A percentile compares a stretch with the other conserved stretches of the same genome.
These are phyloP conservation scores for Calonectria montana DNA, from an alignment of 2,329 filamentous ascomycete genomes.

Conservation along the genomic window DNA sequence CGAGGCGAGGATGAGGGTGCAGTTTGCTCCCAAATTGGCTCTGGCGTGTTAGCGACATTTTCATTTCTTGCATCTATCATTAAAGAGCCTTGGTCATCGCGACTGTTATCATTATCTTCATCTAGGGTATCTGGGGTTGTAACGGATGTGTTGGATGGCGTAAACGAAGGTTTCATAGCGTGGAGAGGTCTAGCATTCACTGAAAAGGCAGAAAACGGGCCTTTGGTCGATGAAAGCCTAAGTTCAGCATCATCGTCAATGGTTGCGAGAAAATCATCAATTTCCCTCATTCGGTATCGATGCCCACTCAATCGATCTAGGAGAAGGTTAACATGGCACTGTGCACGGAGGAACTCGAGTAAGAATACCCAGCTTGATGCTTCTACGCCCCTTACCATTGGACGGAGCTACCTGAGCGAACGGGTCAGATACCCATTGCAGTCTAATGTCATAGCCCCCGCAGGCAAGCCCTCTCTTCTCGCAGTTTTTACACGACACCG, in stretches of 20 bases:
- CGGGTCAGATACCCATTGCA: constrained; percentile 24
- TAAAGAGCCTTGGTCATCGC: neutral
- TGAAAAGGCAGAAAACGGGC: constrained; percentile 19
- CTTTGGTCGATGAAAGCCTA: neutral
- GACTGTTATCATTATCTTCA: neutral
- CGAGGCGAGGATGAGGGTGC: neutral
- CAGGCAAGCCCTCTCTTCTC: constrained; percentile 20
- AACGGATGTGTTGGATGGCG: too few species aligned
- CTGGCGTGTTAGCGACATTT: neutral
- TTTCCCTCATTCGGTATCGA: constrained; percentile 14
- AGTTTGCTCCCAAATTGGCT: neutral
- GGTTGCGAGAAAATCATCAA: constrained; percentile 18
- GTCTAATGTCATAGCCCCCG: constrained; percentile 23
- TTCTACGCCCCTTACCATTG: constrained; percentile 17
- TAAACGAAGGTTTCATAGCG: neutral
- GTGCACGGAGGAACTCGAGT: neutral
- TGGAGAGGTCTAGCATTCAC: neutral
- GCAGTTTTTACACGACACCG: constrained; percentile 24
- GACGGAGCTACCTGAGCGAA: neutral
- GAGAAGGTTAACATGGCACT: neutral
- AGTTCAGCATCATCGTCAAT: constrained; percentile 15
- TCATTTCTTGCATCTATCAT: neutral
- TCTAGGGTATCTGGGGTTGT: neutral
- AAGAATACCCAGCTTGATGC: constrained; percentile 15
- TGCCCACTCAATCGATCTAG: neutral